These are phyloP conservation scores for Knufia petricola DNA, from an alignment of 2,329 filamentous ascomycete species.

Conservation along the genomic window DNA sequence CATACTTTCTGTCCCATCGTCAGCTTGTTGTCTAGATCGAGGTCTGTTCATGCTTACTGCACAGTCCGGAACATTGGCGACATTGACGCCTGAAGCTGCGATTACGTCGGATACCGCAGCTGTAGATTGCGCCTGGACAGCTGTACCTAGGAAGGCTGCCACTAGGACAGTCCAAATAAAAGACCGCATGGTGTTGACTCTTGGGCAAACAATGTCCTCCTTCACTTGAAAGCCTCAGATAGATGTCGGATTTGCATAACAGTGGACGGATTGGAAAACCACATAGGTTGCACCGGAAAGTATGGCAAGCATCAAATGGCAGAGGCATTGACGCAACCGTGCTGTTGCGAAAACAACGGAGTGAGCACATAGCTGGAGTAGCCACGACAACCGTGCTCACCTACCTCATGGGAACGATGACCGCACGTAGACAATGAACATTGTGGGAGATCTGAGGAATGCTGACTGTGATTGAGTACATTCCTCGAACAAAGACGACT, in stretches of 20 bases:
- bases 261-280: not conserved
- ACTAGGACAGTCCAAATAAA: not conserved
- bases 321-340: not conserved
- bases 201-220: not conserved
- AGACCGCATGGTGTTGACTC: not conserved
- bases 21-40: not conserved
- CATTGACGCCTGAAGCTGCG: slow-evolving; percentile 9
- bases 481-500: not conserved
- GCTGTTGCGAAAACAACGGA: slow-evolving; percentile 2
- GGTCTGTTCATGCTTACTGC: slow-evolving; percentile 14
- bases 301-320: not conserved
- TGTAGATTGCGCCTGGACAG: not conserved
- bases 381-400: slow-evolving; percentile 8
- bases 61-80: slow-evolving; percentile 18
- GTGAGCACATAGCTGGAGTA: slow-evolving; percentile 1
- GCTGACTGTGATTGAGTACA: not conserved
- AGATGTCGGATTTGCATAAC: not conserved
- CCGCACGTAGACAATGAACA: not conserved
- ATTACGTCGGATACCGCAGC: not conserved
- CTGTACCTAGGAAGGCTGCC: not conserved
- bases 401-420: not conserved
- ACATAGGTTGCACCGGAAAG: not conserved
- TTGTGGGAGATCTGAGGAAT: slow-evolving; percentile 1
- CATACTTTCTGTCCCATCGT: slow-evolving; percentile 20
- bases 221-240: not conserved